Conservation (phyloP, 441 rosid species). For the Melastoma candidum region DNA sequence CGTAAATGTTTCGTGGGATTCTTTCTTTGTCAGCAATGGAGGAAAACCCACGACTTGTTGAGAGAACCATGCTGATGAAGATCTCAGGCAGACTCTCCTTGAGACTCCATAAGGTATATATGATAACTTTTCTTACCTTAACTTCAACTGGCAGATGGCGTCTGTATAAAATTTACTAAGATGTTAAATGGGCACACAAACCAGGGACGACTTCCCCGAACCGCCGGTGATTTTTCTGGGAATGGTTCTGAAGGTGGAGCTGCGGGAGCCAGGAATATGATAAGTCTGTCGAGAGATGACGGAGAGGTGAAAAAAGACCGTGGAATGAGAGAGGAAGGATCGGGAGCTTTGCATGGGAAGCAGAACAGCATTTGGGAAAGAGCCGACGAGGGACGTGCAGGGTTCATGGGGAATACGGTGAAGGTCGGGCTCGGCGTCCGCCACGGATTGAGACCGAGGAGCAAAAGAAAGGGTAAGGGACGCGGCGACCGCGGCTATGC, state of each 20-base stretch:
- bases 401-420: not conserved
- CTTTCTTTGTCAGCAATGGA: not conserved
- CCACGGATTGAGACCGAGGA: slow-evolving; percentile 18
- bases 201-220: too few relatives aligned
- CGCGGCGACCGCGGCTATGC: slow-evolving; percentile 11
- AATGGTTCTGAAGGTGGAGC: too few relatives aligned
- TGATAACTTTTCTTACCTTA: not conserved
- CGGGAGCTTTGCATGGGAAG: too few relatives aligned
- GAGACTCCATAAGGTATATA: not conserved
- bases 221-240: too few relatives aligned
- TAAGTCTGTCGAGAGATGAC: too few relatives aligned
- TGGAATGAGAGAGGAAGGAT: too few relatives aligned
- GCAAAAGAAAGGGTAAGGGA: slow-evolving; percentile 10
- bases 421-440: too few relatives aligned
- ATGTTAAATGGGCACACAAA: not conserved
- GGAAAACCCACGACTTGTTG: not conserved
- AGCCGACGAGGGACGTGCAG: too few relatives aligned
- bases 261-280: too few relatives aligned
- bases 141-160: not conserved
- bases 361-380: too few relatives aligned
- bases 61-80: not conserved
- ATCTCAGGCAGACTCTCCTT: not conserved
- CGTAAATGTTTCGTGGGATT: not conserved
- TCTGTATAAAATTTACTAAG: not conserved
- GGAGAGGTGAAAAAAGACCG: too few relatives aligned